Conservation (phyloP, 352 stramenopile genomes). For the Globisporangium iwayamae region DNA sequence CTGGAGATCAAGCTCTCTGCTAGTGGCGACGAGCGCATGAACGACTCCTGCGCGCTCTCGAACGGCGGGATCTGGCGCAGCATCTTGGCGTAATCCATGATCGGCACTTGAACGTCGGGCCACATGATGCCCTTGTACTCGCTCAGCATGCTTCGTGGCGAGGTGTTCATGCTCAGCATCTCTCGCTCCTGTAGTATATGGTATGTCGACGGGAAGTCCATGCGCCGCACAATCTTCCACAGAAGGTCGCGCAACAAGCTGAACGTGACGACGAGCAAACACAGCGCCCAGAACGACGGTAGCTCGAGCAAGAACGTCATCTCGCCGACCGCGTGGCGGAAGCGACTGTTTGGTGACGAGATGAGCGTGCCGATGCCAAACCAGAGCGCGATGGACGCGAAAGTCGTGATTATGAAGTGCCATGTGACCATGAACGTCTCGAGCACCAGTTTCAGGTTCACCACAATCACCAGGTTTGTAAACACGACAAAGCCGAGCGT, state of each 20-base stretch:
- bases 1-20: conserved; percentile 49
- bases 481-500: conserved; percentile 80
- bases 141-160: conserved; percentile 44
- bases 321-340: conserved; percentile 61
- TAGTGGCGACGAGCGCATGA: conserved; percentile 55
- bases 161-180: conserved; percentile 55
- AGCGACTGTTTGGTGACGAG: conserved; percentile 38
- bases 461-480: conserved; percentile 70
- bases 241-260: conserved; percentile 64
- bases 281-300: conserved; percentile 61
- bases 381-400: conserved; percentile 56
- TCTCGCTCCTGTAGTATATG: conserved; percentile 80
- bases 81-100: conserved; percentile 51
- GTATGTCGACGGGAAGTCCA: conserved; percentile 63
- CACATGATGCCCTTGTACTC: conserved; percentile 31
- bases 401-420: conserved; percentile 60
- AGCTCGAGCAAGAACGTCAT: conserved; percentile 61
- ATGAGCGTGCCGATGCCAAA: conserved; percentile 64
- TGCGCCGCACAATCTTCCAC: conserved; percentile 70
- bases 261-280: conserved; percentile 52
- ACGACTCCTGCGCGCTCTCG: conserved; percentile 51
- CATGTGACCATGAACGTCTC: conserved; percentile 74
- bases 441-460: conserved; percentile 75
- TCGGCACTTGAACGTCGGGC: conserved; percentile 37
- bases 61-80: conserved; percentile 41